Conservation (phyloP, 305 asterid species). For the Fraxinus greggii region DNA sequence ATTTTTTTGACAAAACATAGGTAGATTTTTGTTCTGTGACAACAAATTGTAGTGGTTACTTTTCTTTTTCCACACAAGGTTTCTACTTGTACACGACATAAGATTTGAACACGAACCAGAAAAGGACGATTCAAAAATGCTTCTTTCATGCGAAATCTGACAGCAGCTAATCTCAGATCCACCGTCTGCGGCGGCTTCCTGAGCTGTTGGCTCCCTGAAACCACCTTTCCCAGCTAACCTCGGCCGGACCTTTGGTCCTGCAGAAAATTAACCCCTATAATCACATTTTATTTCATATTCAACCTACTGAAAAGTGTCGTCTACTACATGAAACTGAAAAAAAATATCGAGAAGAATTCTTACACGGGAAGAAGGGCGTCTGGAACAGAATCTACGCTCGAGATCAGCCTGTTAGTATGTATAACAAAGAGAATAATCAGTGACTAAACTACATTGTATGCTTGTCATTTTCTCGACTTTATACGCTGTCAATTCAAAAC, state of each 20-base stretch:
- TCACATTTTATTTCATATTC: background rate
- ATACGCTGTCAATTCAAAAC: background rate
- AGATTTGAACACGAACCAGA: background rate
- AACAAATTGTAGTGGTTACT: background rate
- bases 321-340: background rate
- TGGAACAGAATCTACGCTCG: conserved; percentile 58
- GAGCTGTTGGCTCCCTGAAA: conserved; percentile 79
- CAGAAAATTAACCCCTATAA: conserved; percentile 7
- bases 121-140: background rate
- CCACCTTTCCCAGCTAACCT: conserved; percentile 82
- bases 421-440: background rate
- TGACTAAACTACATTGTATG: background rate
- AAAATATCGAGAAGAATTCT: conserved; percentile 18
- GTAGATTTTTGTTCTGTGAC: background rate
- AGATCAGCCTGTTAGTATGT: conserved; percentile 43
- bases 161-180: conserved; percentile 41
- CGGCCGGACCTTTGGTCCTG: conserved; percentile 75
- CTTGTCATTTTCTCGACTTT: background rate
- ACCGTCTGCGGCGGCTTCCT: conserved; percentile 50
- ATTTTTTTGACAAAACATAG: background rate
- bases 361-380: conserved; percentile 79
- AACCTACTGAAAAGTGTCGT: background rate
- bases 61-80: background rate
- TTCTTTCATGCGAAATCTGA: background rate
- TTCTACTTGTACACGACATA: background rate